These are phyloP conservation scores for Albifimbria verrucaria DNA, from an alignment of 2,329 filamentous ascomycete genomes.

Conservation along the genomic window DNA sequence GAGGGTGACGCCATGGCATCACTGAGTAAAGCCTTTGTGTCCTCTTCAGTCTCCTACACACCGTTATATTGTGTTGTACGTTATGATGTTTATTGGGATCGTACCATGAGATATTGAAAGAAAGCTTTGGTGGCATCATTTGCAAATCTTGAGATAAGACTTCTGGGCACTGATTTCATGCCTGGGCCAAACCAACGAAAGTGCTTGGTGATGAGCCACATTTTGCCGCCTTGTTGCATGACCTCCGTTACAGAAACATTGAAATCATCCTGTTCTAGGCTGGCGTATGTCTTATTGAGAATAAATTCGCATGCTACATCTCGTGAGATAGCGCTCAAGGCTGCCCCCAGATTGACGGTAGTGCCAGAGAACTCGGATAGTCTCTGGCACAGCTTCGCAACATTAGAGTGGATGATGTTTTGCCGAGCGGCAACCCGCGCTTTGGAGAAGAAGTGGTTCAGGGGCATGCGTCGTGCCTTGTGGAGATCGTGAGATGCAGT, in stretches of 20 bases:
- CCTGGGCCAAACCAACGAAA: neutral
- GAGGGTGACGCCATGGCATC: neutral
- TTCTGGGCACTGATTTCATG: constrained; percentile 13
- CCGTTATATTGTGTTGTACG: no score
- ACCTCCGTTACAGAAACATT: constrained; percentile 3
- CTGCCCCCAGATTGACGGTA: constrained; percentile 11
- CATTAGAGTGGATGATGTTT: neutral
- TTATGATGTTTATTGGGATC: no score
- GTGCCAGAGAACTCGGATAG: neutral
- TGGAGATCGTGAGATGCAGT: neutral
- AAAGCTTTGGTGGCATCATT: neutral
- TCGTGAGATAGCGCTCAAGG: constrained; percentile 9
- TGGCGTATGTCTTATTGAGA: constrained; percentile 8
- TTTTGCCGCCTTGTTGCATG: constrained; percentile 3
- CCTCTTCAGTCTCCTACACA: neutral
- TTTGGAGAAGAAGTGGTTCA: neutral
- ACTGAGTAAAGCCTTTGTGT: neutral
- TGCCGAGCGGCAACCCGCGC: neutral
- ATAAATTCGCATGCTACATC: constrained; percentile 13
- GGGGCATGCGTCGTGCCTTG: neutral
- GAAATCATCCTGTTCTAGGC: constrained; percentile 11
- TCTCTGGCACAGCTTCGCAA: neutral
- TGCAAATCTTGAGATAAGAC: neutral
- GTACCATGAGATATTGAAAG: neutral
- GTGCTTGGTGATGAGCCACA: constrained; percentile 11